Percentiles rank a stretch among this genome's conserved stretches.
These are phyloP conservation scores for Mycena metata DNA, from an alignment of 768 basidiomycete species.

Conservation along the genomic window DNA sequence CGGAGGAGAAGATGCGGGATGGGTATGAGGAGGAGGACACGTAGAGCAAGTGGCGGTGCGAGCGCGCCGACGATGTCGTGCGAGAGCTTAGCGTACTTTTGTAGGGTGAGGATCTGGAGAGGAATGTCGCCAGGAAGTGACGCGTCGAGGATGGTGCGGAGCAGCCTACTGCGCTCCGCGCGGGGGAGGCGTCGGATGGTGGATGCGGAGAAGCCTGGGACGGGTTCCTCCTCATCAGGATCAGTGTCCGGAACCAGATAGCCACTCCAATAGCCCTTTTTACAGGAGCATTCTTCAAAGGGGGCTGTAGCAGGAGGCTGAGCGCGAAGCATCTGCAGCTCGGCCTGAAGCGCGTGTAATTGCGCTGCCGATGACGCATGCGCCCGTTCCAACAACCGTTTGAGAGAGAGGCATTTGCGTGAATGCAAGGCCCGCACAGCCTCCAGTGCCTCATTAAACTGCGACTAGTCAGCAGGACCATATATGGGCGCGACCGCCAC, in stretches of 20 bases:
- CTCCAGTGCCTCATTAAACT: conserved; percentile 49
- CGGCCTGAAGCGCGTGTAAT: conserved; percentile 87
- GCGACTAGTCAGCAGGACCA: conserved; percentile 17
- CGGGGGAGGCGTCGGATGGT: conserved; percentile 43
- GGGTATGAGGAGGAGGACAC: conserved; percentile 68
- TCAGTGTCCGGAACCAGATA: conserved; percentile 66
- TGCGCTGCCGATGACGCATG: conserved; percentile 86
- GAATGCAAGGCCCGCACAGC: conserved; percentile 58
- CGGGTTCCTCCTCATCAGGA: conserved; percentile 54
- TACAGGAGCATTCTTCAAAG: conserved; percentile 40
- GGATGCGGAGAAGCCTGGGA: conserved; percentile 46
- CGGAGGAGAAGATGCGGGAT: conserved; percentile 28
- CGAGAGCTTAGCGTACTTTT: conserved; percentile 86
- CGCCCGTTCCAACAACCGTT: conserved; percentile 83
- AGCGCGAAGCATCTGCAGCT: conserved; percentile 74
- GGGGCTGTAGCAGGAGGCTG: conserved; percentile 40
- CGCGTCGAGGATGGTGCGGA: conserved; percentile 31
- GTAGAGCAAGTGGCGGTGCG: conserved; percentile 73
- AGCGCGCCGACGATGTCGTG: conserved; percentile 86
- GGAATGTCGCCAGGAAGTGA: conserved; percentile 81
- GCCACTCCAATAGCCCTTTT: conserved; percentile 80
- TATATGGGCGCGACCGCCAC: conserved; percentile 30
- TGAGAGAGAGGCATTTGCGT: conserved; percentile 78
- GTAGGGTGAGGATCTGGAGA: conserved; percentile 84
- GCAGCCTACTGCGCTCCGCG: conserved; percentile 35